Percentiles rank a stretch among this genome's conserved stretches.
phyloP scores from a whole-genome alignment of 2,329 filamentous ascomycete species.

The Colletotrichum sp. region DNA sequence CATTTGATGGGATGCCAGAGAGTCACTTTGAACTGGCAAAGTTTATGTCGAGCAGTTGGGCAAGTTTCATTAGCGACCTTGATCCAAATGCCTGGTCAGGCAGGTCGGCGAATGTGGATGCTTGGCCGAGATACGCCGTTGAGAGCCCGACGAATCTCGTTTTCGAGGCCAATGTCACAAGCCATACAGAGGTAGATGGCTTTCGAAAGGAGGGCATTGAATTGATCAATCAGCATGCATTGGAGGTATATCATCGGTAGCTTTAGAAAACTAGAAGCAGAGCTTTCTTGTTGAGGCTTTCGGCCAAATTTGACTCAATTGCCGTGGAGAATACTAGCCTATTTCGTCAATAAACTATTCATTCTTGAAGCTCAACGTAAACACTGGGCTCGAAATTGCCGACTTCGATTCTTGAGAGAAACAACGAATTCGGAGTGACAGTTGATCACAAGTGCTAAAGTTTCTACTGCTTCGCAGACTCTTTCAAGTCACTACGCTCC shows the following conservation, averaged over 20 bases:
- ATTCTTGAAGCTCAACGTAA: no score
- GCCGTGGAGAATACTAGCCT: background rate
- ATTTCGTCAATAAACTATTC: no score
- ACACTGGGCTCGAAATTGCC: no score
- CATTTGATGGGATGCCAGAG: background rate
- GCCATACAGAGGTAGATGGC: background rate
- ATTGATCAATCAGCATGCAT: background rate
- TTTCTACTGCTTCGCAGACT: background rate
- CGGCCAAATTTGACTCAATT: background rate
- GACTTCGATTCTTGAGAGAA: background rate
- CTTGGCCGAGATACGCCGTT: background rate
- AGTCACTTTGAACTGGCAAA: background rate
- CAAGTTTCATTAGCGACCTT: background rate
- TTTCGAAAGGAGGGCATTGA: background rate
- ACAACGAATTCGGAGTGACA: background rate
- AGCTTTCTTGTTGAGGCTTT: fast-evolving
- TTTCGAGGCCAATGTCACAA: background rate
- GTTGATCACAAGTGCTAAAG: fast-evolving
- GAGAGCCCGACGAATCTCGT: background rate
- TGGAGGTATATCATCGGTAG: background rate
- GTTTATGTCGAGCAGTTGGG: background rate
- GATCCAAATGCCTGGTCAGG: background rate
- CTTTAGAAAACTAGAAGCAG: background rate
- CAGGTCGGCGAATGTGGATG: fast-evolving
- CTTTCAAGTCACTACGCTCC: constrained; percentile 32